Percentiles rank a stretch among this genome's conserved stretches.
phyloP scores from a whole-genome alignment of 192 early-diverging fungal genomes.

The Rhizophlyctis rosea region DNA sequence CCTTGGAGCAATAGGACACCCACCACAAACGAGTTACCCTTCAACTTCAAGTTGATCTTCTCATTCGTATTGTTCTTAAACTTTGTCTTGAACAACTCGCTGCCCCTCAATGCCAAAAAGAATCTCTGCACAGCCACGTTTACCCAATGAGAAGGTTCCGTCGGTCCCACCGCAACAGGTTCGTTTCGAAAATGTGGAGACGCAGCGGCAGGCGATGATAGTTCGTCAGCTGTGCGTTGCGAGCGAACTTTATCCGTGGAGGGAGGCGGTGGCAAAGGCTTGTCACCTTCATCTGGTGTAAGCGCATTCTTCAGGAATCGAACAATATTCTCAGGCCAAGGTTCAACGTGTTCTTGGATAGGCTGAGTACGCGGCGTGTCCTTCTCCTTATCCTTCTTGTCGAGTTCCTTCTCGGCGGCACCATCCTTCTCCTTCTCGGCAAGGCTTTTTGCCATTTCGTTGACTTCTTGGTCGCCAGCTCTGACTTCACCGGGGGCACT shows the following conservation, averaged over 20 bases:
- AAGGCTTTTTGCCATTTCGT: neutral
- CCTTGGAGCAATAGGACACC: neutral
- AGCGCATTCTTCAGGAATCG: constrained; percentile 33
- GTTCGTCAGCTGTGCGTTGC: neutral
- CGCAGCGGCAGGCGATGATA: neutral
- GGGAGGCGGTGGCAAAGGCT: constrained; percentile 14
- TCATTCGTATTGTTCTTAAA: constrained; percentile 33
- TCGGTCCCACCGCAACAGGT: constrained; percentile 23
- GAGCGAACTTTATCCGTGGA: constrained; percentile 2
- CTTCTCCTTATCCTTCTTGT: constrained; percentile 4
- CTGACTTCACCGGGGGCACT: constrained; percentile 1
- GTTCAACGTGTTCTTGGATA: constrained; percentile 32
- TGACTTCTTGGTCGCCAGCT: neutral
- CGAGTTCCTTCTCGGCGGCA: constrained; percentile 10
- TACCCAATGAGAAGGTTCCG: constrained; percentile 41
- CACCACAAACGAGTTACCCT: constrained; percentile 45
- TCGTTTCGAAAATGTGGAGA: constrained; percentile 5
- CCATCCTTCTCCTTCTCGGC: neutral
- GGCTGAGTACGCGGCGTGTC: constrained; percentile 5
- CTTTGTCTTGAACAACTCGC: constrained; percentile 37
- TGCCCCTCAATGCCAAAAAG: constrained; percentile 48
- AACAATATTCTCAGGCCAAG: constrained; percentile 47
- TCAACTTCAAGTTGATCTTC: constrained; percentile 48
- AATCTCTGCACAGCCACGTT: constrained; percentile 46
- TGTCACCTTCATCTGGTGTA: constrained; percentile 24